Evolutionary conservation across 176 grass and related monocot species (phyloP).

Genomic region (Zea luxurians): DNA sequence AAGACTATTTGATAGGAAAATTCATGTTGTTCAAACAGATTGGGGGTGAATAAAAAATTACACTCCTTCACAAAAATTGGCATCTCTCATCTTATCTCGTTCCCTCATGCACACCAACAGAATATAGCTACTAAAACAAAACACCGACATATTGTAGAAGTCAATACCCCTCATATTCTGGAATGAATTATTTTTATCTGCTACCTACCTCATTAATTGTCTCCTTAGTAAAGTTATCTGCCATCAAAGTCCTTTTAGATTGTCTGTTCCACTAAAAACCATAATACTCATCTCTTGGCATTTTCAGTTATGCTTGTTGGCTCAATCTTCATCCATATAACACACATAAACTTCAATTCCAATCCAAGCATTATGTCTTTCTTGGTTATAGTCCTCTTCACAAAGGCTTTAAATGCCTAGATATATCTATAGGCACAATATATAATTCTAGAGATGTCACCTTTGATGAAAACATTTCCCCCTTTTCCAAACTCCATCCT

Average conservation of each 20-base stretch:
- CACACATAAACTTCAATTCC: not conserved
- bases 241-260: not conserved
- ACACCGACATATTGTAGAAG: not conserved
- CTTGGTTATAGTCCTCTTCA: not conserved
- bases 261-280: not conserved
- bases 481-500: not conserved
- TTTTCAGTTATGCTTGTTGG: not conserved
- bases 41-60: not conserved
- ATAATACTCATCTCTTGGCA: not conserved
- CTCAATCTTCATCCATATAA: not conserved
- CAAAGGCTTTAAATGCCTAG: not conserved
- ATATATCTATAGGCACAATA: not conserved
- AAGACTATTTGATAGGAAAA: not conserved
- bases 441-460: not conserved
- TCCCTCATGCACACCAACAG: not conserved
- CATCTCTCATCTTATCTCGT: not conserved
- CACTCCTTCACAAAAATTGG: not conserved
- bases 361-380: not conserved
- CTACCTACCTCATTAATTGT: not conserved
- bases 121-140: not conserved
- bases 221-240: not conserved
- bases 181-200: not conserved
- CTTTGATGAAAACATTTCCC: not conserved
- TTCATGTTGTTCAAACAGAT: not conserved
- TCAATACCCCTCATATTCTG: not conserved